Evolutionary conservation across 345 rosid genomes (phyloP), one percentile per base, ranked within the genome.

Genomic region (Pugionium dolabratum): DNA sequence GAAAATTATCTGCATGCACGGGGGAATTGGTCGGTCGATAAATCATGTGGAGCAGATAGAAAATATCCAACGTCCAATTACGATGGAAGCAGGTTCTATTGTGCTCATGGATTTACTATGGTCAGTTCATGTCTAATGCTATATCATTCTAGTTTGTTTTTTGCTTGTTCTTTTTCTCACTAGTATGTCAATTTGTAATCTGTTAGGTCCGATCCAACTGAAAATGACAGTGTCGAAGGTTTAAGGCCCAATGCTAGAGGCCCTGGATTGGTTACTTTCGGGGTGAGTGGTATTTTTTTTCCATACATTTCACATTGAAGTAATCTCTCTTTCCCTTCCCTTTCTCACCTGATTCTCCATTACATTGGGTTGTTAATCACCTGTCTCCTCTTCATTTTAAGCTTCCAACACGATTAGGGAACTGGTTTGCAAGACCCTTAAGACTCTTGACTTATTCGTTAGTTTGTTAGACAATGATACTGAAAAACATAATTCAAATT

Each of bases 151-250:
- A 32, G 35, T 41, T 41, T 54, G 45, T 68, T 42, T 1, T 37
- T 34, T 34, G 37, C 26, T 7, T 6, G n/a, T 9, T 10, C n/a
- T 47, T 45, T 46, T 56, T 25, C 66, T 45, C 67, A 70, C 73
- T 53, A 40, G 70, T 51, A 9, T 74, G 53, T 57, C 54, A 60
- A 31, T 62, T 60, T 66, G 70, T 51, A 67, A 67, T 80, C 30
- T 57, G 36, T 29, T 74, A 94, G 99, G 99, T 94, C 99, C 25
- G 99, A 94, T 77, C 99, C 99, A 54, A 94, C 97, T 2, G 99
- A 94, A 78, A 94, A 94, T 76, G 99, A 94, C 66, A 94, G 99
- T n/a, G 99, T 94, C 50, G 99, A 90, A 82, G 99, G 99, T 57
- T 76, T 94, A 76, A 74, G 97, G 51, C 97, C 97, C 44, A 94